Base-by-base conservation (phyloP, 208 protist species). In the Naegleria lovaniensis region DNA sequence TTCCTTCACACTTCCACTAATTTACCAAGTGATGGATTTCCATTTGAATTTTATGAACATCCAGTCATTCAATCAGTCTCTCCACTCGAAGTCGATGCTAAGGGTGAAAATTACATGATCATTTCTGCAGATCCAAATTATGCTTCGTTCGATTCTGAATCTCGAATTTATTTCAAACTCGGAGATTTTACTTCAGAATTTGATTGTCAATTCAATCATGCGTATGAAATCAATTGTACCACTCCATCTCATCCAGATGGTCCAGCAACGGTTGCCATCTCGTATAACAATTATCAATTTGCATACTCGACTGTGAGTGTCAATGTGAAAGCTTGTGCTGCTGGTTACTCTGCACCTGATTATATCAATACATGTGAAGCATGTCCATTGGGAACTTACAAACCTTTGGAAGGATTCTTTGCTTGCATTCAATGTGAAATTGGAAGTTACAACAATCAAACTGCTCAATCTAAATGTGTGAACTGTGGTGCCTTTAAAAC, bases 391-490 rank as follows among this genome's bases (percentile, higher is more conserved):
- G 84, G 84, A 15, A 13, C 5, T 15, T 87, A 87, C 51, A 87
- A 87, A 87, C 84, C 84, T 38, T 43, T 55, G 13, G 41, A n/a
- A 40, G 84, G 84, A 38, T 87, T 87, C 40, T 87, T 87, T 87
- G 5, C 6, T 41, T 87, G 84, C 22, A 52, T 87, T n/a, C 9
- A 22, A 11, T 87, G 84, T 87, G 84, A 52, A 55, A 19, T 40
- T 52, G 84, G 84, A 36, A n/a, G 6, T n/a, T 87, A 55, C 19
- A n/a, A 87, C 9, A n/a, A n/a, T 55, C 7, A 16, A 6, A n/a
- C 38, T 38, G 40, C 16, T 40, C 40, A 43, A 43, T 22, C 41
- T 33, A 52, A 48, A n/a, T 87, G 84, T 87, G 25, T 41, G 11
- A 16, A 5, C 9, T 87, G 84, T 87, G n/a, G n/a, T 36, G 9